phyloP scores from a whole-genome alignment of 2,329 filamentous ascomycete species.

The Colletotrichum sp. region DNA sequence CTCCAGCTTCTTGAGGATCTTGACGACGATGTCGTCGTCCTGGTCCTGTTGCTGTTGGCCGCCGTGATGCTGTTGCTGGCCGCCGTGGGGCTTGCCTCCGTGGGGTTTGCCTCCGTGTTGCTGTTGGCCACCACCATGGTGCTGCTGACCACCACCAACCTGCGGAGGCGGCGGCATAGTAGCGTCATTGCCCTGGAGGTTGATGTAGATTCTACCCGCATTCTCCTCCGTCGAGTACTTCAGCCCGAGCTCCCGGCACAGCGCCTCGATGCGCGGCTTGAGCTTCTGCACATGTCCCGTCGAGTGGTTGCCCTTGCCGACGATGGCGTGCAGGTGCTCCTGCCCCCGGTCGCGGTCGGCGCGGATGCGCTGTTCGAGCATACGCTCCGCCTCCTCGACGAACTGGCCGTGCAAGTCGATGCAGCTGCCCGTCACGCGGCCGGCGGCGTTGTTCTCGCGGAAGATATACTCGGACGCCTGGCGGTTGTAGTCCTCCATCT shows the following conservation, averaged over 20 bases:
- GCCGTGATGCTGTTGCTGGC: conserved; percentile 38
- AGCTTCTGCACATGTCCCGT: conserved; percentile 86
- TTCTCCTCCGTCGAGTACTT: conserved; percentile 89
- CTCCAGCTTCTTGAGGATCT: conserved; percentile 68
- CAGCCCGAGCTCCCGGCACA: conserved; percentile 83
- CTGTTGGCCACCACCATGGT: conserved; percentile 43
- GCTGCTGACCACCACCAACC: conserved; percentile 46
- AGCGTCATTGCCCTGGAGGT: conserved; percentile 76
- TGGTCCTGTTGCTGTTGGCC: conserved; percentile 53
- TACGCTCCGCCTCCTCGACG: conserved; percentile 92
- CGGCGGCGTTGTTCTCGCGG: conserved; percentile 86
- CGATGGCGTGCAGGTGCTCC: conserved; percentile 89
- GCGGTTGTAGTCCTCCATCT: conserved; percentile 88
- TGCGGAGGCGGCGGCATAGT: conserved; percentile 46
- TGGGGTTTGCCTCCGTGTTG: conserved; percentile 50
- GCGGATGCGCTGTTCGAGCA: conserved; percentile 84
- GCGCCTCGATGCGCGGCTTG: conserved; percentile 89
- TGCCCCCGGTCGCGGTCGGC: conserved; percentile 77
- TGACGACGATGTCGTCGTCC: conserved; percentile 65
- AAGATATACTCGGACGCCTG: conserved; percentile 96
- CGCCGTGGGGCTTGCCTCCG: conserved; percentile 30
- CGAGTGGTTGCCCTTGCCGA: conserved; percentile 93
- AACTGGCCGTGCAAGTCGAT: conserved; percentile 96
- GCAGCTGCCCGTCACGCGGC: conserved; percentile 77
- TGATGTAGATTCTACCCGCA: conserved; percentile 85